Evolutionary conservation across 2,329 filamentous ascomycete species (phyloP).

Genomic region (Sporothrix humicola): DNA sequence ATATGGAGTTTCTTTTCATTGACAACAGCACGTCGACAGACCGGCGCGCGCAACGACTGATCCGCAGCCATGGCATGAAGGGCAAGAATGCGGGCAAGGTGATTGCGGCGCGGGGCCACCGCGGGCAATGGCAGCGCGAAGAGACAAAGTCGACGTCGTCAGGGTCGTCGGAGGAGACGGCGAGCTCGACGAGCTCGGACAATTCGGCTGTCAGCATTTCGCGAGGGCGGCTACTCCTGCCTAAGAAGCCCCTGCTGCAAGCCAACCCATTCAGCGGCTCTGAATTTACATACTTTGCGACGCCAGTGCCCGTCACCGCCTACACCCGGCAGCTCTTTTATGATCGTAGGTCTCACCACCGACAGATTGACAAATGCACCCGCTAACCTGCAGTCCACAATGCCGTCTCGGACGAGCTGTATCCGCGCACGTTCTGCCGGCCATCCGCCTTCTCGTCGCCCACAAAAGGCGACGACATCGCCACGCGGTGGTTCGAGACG

Average conservation of each 20-base stretch:
- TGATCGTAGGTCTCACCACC: conserved; percentile 17
- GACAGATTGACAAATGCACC: too few species aligned
- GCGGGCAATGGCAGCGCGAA: background rate
- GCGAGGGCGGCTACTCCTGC: conserved; percentile 3
- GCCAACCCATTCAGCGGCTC: conserved; percentile 1
- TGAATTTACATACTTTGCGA: conserved; percentile 19
- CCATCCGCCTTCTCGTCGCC: background rate
- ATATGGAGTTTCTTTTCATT: conserved; percentile 23
- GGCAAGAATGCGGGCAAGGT: conserved; percentile 26
- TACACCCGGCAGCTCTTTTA: conserved; percentile 23
- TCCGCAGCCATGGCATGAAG: conserved; percentile 27
- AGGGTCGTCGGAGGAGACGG: background rate
- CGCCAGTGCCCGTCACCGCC: conserved; percentile 18
- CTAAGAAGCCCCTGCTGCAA: background rate
- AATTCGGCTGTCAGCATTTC: background rate
- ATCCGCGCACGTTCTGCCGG: conserved; percentile 13
- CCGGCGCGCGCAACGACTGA: background rate
- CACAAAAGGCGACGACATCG: background rate
- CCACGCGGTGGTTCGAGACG: conserved; percentile 21
- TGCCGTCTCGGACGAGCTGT: conserved; percentile 24
- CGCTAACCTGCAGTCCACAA: background rate
- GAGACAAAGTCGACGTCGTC: background rate
- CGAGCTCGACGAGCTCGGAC: background rate
- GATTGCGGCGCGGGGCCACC: conserved; percentile 16
- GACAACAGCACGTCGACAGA: conserved; percentile 17